Conservation (phyloP, 306 rosid species). For the Ceratonia siliqua region DNA sequence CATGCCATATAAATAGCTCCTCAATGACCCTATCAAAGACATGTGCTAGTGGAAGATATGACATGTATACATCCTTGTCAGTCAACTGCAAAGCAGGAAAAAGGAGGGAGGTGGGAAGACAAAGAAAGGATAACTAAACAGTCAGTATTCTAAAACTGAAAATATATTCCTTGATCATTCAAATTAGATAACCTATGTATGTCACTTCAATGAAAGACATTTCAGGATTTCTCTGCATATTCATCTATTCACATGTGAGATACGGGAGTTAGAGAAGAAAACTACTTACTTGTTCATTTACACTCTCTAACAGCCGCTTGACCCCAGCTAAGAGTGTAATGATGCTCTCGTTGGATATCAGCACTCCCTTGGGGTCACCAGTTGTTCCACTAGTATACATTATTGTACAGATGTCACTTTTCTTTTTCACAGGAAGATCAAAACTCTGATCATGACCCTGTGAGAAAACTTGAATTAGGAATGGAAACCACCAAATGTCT, state of each 20-base stretch:
- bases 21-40: conserved; percentile 93
- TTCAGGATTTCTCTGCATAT: conserved; percentile 4
- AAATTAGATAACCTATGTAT: conserved; percentile 1
- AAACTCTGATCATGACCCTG: conserved; percentile 72
- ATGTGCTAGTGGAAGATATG: conserved; percentile 97
- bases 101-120: conserved; percentile 16
- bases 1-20: conserved; percentile 83
- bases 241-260: conserved; percentile 18
- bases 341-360: conserved; percentile 85
- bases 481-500: conserved; percentile 27
- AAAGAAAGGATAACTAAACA: conserved; percentile 24
- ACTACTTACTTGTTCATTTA: conserved; percentile 57
- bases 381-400: conserved; percentile 99
- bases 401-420: conserved; percentile 82
- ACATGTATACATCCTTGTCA: conserved; percentile 73
- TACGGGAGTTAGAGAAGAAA: conserved; percentile 31
- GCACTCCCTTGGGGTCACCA: conserved; percentile 96
- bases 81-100: conserved; percentile 54
- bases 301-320: conserved; percentile 62
- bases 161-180: background rate
- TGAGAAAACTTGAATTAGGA: conserved; percentile 38
- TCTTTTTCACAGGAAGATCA: conserved; percentile 80
- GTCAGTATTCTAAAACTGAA: conserved; percentile 19
- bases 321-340: conserved; percentile 79
- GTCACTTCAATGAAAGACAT: background rate